A percentile compares a stretch with the other conserved stretches of the same genome.
Evolutionary conservation across 2,329 filamentous ascomycete genomes (phyloP).

Genomic region (Cyphellophora attinorum): DNA sequence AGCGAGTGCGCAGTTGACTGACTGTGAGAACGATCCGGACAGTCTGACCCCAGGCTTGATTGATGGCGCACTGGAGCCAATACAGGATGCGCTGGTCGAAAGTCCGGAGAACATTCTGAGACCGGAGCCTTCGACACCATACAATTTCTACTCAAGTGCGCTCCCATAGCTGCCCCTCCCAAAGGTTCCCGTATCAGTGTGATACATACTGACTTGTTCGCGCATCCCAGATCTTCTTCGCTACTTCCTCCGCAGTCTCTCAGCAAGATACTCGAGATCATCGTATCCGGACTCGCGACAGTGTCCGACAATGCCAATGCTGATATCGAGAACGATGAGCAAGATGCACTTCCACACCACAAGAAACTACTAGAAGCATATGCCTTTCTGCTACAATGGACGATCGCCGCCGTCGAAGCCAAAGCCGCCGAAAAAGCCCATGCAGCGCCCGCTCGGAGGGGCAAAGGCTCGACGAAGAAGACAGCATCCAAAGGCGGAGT

Average conservation of each 20-base stretch:
- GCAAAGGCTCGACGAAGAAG: constrained; percentile 65
- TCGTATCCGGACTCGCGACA: constrained; percentile 74
- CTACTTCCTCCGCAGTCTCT: constrained; percentile 71
- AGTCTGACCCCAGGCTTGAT: constrained; percentile 67
- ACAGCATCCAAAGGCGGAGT: constrained; percentile 57
- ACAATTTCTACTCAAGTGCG: constrained; percentile 94
- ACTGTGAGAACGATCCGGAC: constrained; percentile 89
- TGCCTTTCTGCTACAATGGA: constrained; percentile 90
- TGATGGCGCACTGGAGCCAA: constrained; percentile 79
- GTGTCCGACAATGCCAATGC: constrained; percentile 78
- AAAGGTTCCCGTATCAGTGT: not conserved
- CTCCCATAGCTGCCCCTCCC: constrained; percentile 35
- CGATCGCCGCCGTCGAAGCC: constrained; percentile 84
- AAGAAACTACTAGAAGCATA: constrained; percentile 90
- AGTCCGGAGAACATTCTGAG: constrained; percentile 80
- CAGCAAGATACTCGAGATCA: constrained; percentile 85
- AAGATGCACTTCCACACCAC: constrained; percentile 75
- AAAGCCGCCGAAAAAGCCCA: constrained; percentile 86
- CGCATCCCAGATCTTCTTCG: constrained; percentile 65
- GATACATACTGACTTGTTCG: constrained; percentile 48
- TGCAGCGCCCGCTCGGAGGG: constrained; percentile 59
- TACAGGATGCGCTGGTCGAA: constrained; percentile 84
- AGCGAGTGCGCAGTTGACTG: constrained; percentile 70
- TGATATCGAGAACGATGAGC: constrained; percentile 85
- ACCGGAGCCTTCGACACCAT: constrained; percentile 79